Evolutionary conservation across 257 asterid genomes (phyloP).

Genomic region (Solanum chmielewskii): DNA sequence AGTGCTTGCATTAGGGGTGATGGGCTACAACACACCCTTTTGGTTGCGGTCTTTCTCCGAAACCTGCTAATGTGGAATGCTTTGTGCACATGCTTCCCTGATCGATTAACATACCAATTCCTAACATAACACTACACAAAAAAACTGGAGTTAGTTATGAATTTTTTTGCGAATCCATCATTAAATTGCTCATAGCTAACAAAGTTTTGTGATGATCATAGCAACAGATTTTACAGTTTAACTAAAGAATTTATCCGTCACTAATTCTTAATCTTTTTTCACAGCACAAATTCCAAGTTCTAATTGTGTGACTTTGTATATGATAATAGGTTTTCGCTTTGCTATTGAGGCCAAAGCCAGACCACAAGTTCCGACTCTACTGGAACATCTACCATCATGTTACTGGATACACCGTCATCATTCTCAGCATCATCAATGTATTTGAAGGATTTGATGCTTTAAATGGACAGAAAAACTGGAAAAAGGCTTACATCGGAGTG

Average conservation of each 20-base stretch:
- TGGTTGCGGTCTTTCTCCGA: background rate
- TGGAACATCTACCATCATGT: conserved; percentile 14
- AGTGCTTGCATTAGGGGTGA: background rate
- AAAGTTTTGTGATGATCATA: background rate
- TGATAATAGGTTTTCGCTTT: conserved; percentile 6
- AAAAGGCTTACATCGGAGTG: conserved; percentile 4
- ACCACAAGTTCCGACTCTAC: conserved; percentile 13
- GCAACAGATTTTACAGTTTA: background rate
- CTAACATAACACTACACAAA: background rate
- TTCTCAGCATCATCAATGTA: conserved; percentile 14
- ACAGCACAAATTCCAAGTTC: background rate
- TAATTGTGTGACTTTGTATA: background rate
- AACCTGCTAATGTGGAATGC: background rate
- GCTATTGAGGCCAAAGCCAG: conserved; percentile 12
- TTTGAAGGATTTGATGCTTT: conserved; percentile 14
- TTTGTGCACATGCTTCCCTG: background rate
- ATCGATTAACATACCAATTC: background rate
- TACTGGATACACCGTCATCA: conserved; percentile 6
- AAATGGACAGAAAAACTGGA: conserved; percentile 2
- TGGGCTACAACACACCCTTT: background rate
- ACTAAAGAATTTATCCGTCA: background rate
- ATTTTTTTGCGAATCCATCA: background rate
- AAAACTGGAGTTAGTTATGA: background rate
- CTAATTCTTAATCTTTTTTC: background rate
- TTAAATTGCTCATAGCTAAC: background rate